These are phyloP conservation scores for Zygosaccharomyces bailii DNA, from an alignment of 805 yeast species.

Conservation along the genomic window DNA sequence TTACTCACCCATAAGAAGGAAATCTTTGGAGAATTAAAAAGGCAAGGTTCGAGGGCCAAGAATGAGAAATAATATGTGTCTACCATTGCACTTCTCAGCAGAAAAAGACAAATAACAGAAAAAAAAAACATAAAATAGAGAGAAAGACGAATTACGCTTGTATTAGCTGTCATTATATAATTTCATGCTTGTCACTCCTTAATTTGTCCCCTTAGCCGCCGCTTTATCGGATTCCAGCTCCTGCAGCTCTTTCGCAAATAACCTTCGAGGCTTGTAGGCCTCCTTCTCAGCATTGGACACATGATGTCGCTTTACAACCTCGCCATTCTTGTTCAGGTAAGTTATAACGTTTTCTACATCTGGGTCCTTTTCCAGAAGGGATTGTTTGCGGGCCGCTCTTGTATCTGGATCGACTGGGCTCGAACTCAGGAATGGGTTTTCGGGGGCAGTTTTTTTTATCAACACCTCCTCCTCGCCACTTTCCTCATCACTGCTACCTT, in stretches of 20 bases:
- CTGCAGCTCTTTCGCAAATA: constrained; percentile 24
- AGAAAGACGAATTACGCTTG: no score
- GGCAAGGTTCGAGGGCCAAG: constrained; percentile 21
- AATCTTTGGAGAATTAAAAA: constrained; percentile 62
- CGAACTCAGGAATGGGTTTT: constrained; percentile 19
- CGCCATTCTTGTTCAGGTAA: constrained; percentile 36
- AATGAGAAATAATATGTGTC: constrained; percentile 9
- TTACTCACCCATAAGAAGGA: constrained; percentile 54
- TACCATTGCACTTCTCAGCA: no score
- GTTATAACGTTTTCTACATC: constrained; percentile 27
- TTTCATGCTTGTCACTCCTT: background rate
- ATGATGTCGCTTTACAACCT: constrained; percentile 26
- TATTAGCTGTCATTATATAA: constrained; percentile 1
- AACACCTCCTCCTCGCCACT: constrained; percentile 6
- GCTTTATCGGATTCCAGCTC: constrained; percentile 10
- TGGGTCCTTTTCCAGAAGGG: constrained; percentile 19
- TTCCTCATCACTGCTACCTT: constrained; percentile 16
- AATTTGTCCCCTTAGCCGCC: constrained; percentile 3
- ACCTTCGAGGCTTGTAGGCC: constrained; percentile 29
- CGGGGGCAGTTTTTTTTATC: constrained; percentile 1
- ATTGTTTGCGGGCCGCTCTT: constrained; percentile 18
- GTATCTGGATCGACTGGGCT: constrained; percentile 14
- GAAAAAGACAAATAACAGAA: no score
- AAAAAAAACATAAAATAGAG: no score
- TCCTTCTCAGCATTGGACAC: constrained; percentile 24